Evolutionary conservation across 345 rosid genomes (phyloP), one percentile per base, ranked within the genome.

Genomic region (Aquilaria sinensis): DNA sequence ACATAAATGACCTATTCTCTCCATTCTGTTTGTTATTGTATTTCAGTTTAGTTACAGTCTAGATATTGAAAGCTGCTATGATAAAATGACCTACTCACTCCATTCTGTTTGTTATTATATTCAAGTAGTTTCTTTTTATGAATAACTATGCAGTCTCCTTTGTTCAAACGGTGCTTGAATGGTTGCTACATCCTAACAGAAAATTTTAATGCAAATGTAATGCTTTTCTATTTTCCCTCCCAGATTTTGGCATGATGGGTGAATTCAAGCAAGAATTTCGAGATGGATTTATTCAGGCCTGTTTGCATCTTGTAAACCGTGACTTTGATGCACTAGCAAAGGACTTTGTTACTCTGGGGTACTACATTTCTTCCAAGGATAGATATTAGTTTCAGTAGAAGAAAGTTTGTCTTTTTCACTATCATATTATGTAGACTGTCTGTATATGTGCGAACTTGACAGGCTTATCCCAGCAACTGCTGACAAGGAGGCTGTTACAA

Each of bases 241-340:
- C 88, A 92, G 97, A 92, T 89, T 92, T 92, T 72, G 98, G 98
- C 53, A 92, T 92, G 98, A 87, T 92, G 97, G 96, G 98, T 70
- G 96, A 92, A 70, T 92, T 92, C 75, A 83, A 83, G 71, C 87
- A 91, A 80, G 97, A 89, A 70, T 65, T 89, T 70, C 96, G 96
- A 29, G 88, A 84, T 65, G 96, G 93, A 63, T 92, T 92, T 74
- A 87, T 89, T 66, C 88, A 89, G 83, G 98, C 98, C 63, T 92
- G 98, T 77, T 91, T 92, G 62, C 96, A 92, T 78, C 98, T 92
- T 48, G 98, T 92, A 56, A 92, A 92, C 70, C 96, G 96, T 62
- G 96, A 92, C 76, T 92, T 80, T 83, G 84, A 82, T 74, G 84
- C 97, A 6, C 74, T 92, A 69, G 84, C 96, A 63, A 79, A 80